These are phyloP conservation scores for Calophaca sinica DNA, from an alignment of 306 rosid species.

Conservation along the genomic window DNA sequence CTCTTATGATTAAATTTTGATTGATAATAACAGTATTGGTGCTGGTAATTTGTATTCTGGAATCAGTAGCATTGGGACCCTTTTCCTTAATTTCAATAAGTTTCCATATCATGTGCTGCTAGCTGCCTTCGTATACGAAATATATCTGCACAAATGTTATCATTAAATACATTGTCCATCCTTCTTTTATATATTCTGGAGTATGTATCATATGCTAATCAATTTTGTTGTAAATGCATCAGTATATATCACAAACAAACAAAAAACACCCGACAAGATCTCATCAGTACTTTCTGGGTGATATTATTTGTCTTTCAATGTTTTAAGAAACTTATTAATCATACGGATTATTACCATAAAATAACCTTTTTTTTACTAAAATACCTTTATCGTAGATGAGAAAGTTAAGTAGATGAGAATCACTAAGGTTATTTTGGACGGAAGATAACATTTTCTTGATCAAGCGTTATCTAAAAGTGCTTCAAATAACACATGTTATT, in stretches of 20 bases:
- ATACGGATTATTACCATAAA: too few species aligned
- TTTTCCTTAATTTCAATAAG: constrained; percentile 10
- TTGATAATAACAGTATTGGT: neutral
- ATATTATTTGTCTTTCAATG: too few species aligned
- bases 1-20: neutral
- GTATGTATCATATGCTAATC: neutral
- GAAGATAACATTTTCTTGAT: too few species aligned
- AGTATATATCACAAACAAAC: too few species aligned
- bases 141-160: neutral
- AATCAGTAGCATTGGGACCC: constrained; percentile 1
- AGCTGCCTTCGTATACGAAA: neutral
- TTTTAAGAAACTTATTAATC: too few species aligned
- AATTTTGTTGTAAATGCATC: neutral
- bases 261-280: neutral
- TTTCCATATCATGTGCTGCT: neutral
- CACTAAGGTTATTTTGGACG: too few species aligned
- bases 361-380: too few species aligned
- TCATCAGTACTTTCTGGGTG: neutral
- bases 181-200: neutral
- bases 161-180: neutral
- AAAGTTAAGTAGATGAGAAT: too few species aligned
- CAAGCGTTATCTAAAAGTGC: too few species aligned
- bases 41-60: constrained; percentile 33
- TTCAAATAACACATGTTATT: too few species aligned
- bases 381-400: too few species aligned